Conservation (phyloP, 1,284 basidiomycete genomes). For the Farysia itapuensis region DNA sequence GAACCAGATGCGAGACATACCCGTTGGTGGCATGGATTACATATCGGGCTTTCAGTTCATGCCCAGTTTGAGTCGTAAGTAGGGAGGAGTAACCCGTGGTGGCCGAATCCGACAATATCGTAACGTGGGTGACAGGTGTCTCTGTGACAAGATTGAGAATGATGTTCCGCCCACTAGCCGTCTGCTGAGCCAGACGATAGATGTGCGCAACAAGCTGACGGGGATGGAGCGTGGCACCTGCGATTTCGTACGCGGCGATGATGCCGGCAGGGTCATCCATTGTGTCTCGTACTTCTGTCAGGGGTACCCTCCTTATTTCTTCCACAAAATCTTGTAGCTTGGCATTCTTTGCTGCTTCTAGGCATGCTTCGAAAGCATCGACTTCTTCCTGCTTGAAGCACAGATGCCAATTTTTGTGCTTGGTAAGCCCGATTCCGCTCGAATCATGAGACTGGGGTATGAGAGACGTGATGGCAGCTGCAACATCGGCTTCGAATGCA, state of each 20-base stretch:
- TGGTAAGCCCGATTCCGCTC: slow-evolving; percentile 12
- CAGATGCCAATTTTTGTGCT: slow-evolving; percentile 39
- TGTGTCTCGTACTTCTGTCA: slow-evolving; percentile 16
- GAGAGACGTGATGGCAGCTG: slow-evolving; percentile 11
- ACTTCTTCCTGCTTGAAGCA: slow-evolving; percentile 26
- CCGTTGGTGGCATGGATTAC: slow-evolving; percentile 80
- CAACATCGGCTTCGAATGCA: slow-evolving; percentile 19
- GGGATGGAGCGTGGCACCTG: slow-evolving; percentile 39
- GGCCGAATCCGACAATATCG: neutral
- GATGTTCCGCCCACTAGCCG: slow-evolving; percentile 8
- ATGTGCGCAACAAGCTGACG: slow-evolving; percentile 22
- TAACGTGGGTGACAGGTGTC: slow-evolving; percentile 18
- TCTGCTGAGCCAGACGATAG: slow-evolving; percentile 2
- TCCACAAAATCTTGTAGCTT: slow-evolving; percentile 12
- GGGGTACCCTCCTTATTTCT: slow-evolving; percentile 13
- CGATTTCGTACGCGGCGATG: slow-evolving; percentile 33
- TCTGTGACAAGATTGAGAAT: slow-evolving; percentile 18
- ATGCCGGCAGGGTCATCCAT: slow-evolving; percentile 15
- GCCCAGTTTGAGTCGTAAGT: no score
- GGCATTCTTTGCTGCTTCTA: slow-evolving; percentile 12
- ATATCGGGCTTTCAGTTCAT: slow-evolving; percentile 66
- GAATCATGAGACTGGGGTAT: slow-evolving; percentile 1
- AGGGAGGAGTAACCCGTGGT: no score
- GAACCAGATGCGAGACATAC: slow-evolving; percentile 71
- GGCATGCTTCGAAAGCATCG: slow-evolving; percentile 21